These are phyloP conservation scores for Mycena filopes DNA, from an alignment of 768 basidiomycete species.

Conservation along the genomic window DNA sequence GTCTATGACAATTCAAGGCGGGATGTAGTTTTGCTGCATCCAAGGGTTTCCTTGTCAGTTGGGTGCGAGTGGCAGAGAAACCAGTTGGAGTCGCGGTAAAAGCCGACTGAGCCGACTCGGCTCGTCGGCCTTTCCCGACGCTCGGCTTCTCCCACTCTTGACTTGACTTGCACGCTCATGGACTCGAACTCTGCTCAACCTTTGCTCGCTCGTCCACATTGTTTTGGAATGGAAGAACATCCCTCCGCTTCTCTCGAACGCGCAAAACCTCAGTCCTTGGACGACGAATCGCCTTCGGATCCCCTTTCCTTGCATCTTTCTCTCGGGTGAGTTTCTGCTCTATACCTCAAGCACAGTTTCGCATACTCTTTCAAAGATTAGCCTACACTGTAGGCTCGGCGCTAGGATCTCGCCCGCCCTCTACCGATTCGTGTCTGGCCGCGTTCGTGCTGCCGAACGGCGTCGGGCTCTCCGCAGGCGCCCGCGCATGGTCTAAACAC, in stretches of 20 bases:
- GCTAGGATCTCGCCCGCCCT: slow-evolving; percentile 60
- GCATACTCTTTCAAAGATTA: slow-evolving; percentile 42
- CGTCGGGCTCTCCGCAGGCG: slow-evolving; percentile 64
- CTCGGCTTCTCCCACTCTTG: no score
- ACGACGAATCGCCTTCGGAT: slow-evolving; percentile 20
- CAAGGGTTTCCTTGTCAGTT: no score
- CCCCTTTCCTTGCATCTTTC: slow-evolving; percentile 35
- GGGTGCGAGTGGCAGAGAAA: no score
- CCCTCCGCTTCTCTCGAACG: slow-evolving; percentile 51
- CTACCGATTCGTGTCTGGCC: slow-evolving; percentile 56
- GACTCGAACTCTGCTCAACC: slow-evolving; percentile 1
- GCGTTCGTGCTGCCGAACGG: slow-evolving; percentile 64
- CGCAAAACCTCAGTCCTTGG: slow-evolving; percentile 42
- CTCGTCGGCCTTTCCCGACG: no score
- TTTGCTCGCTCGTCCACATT: slow-evolving; percentile 43
- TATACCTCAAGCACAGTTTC: no score
- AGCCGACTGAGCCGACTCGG: no score
- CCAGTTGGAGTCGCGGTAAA: no score
- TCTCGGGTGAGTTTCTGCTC: slow-evolving; percentile 34
- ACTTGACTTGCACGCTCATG: not conserved
- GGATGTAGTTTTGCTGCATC: no score
- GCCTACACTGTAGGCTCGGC: slow-evolving; percentile 73
- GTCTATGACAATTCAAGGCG: no score
- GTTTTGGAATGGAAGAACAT: slow-evolving; percentile 57
- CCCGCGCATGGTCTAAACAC: slow-evolving; percentile 76